Evolutionary conservation across 768 basidiomycete genomes (phyloP), one percentile per base, ranked within the genome.

Genomic region (Lentinula detonsa): DNA sequence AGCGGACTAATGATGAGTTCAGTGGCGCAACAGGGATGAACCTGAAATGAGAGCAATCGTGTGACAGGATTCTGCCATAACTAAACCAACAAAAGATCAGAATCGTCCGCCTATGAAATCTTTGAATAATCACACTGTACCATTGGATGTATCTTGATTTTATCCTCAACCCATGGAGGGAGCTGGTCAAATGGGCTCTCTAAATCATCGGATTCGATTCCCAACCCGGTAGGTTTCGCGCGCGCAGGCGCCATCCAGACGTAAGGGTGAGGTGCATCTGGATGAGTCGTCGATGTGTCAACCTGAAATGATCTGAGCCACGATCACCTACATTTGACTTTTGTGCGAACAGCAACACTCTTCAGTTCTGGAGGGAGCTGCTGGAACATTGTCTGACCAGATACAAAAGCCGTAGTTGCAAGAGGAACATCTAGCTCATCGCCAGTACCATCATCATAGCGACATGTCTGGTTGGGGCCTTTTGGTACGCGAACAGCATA

Each of bases 401-500:
- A 73, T 61, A 73, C 69, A 74, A 80, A 84, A 5, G 79, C 81
- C 2, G 88, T 89, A 0, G 86, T 87, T 2, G 86, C 88, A 6
- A 88, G 78, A 16, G 87, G 87, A 0, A 88, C 88, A 5, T 75
- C 61, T 2, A 88, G 73, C 70, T 84, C 84, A 64, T 89, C 88
- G 4, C 82, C 84, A 7, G 87, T 85, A 2, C 85, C 86, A 68
- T 89, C 87, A 66, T 87, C 85, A 65, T 87, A 86, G 59, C 81
- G 71, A 48, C 78, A 75, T 4, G 68, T 76, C 74, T 89, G 88
- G 10, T 57, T 65, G 23, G 71, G 68, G 11, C 85, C 87, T 54
- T 74, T 55, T 5, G 88, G 87, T 2, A 87, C 84, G 2, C 59
- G 73, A 54, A 89, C 75, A n/a, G 46, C 82, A 64, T 65, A 61